Evolutionary conservation across 2,329 filamentous ascomycete species (phyloP), one percentile per base, ranked within the genome.

Genomic region (Cladosporium sp.): DNA sequence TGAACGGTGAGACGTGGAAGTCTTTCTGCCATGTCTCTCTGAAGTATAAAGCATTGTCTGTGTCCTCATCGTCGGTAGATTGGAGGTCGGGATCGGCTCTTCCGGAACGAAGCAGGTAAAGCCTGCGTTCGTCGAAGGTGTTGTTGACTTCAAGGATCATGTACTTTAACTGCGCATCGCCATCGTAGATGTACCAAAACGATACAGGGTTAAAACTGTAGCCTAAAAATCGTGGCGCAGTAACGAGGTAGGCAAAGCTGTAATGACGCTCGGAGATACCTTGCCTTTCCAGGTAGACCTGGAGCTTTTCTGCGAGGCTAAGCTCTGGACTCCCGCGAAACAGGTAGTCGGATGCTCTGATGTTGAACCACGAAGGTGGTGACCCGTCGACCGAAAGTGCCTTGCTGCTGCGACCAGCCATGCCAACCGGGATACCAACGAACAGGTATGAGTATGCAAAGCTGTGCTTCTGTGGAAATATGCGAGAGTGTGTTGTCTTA

Each of bases 1-100:
- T 92, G 77, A 92, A 92, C 0, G 87, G 86, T 1, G 87, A 91
- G 17, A 90, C 86, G 67, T 90, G 88, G 63, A 92, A 89, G 63
- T 89, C 87, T 65, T 92, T 92, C 5, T 75, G 71, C 83, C 85
- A 89, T 0, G 74, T 74, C 19, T 80, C 76, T 15, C 73, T 79
- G 67, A 86, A 80, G 4, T 70, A 62, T 17, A 64, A 51, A 2
- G 60, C 55, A 42, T 66, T 65, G 30, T 50, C 25, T 37, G 54
- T 47, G 14, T 55, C 30, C 17, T 59, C 30, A 1, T 34, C 51
- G 1, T 60, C 52, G 8, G 51, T 15, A 25, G 51, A 20, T 39
- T 54, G 40, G 34, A 34, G 9, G 3, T 60, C 47, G 11, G 60
- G 39, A 20, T 56, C 52, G n/a, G 22, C 12, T n/a, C 38, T 40